These are phyloP conservation scores for Ilex aquifolium DNA, from an alignment of 257 asterid genomes.

Conservation along the genomic window DNA sequence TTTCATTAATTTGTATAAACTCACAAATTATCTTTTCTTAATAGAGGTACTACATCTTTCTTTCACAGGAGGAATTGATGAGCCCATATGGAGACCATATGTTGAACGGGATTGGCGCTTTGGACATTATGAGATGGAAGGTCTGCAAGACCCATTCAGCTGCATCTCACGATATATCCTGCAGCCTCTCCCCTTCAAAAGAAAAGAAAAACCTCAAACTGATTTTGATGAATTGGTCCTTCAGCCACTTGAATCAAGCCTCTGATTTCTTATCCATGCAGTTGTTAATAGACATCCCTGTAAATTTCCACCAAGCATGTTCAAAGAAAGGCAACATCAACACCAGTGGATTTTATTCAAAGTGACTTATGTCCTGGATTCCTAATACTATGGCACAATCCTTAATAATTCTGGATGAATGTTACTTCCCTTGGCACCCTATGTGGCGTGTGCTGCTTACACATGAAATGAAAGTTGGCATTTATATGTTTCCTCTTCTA, in stretches of 20 bases:
- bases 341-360: too few relatives aligned
- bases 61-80: conserved; percentile 79
- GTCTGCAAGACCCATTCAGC: conserved; percentile 89
- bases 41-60: neutral
- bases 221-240: conserved; percentile 43
- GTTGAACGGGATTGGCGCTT: conserved; percentile 79
- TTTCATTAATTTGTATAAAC: neutral
- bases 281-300: neutral
- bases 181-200: conserved; percentile 34
- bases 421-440: too few relatives aligned
- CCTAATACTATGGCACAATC: too few relatives aligned
- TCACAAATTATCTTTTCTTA: too few relatives aligned
- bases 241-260: conserved; percentile 34
- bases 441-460: too few relatives aligned
- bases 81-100: conserved; percentile 57
- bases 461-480: too few relatives aligned
- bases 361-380: too few relatives aligned
- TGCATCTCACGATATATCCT: conserved; percentile 49
- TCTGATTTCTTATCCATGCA: conserved; percentile 7
- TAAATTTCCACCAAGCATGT: too few relatives aligned
- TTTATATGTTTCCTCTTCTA: too few relatives aligned
- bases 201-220: conserved; percentile 29
- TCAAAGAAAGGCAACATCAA: too few relatives aligned
- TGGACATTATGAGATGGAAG: conserved; percentile 89
- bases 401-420: too few relatives aligned